Percentiles rank a stretch among this genome's conserved stretches.
These are phyloP conservation scores for Silene noctiflora DNA, from an alignment of 179 eudicot genomes.

Conservation along the genomic window DNA sequence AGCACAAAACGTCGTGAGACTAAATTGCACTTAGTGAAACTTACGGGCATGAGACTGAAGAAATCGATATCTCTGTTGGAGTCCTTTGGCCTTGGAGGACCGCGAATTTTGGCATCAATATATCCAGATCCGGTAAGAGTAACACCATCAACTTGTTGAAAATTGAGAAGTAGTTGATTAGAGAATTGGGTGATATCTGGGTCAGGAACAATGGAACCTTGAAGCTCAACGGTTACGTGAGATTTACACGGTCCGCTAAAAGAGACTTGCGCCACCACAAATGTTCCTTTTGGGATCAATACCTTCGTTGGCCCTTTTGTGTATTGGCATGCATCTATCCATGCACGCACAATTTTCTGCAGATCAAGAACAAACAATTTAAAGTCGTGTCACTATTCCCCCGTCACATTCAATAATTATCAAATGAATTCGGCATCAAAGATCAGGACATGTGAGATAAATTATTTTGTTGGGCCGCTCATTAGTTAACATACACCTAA, in stretches of 20 bases:
- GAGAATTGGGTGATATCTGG: slow-evolving; percentile 16
- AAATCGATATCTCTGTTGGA: background rate
- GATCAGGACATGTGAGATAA: too few relatives aligned
- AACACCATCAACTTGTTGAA: slow-evolving; percentile 15
- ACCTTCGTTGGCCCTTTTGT: slow-evolving; percentile 14
- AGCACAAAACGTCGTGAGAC: too few relatives aligned
- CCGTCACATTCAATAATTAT: background rate
- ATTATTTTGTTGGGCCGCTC: too few relatives aligned
- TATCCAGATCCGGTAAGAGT: slow-evolving; percentile 15
- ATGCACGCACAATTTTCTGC: slow-evolving; percentile 6
- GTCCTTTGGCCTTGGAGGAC: background rate
- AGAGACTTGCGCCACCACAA: slow-evolving; percentile 5
- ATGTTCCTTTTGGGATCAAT: slow-evolving; percentile 19
- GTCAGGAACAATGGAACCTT: slow-evolving; percentile 14
- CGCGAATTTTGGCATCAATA: slow-evolving; percentile 16
- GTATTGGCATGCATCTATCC: slow-evolving; percentile 17
- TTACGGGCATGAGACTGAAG: slow-evolving; percentile 19
- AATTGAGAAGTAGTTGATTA: background rate
- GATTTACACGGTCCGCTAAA: slow-evolving; percentile 9
- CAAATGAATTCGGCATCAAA: too few relatives aligned
- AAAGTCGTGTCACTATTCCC: background rate
- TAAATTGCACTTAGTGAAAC: background rate
- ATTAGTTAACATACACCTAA: too few relatives aligned
- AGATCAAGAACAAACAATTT: background rate
- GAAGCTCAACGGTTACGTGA: slow-evolving; percentile 13